A percentile compares a stretch with the other conserved stretches of the same genome.
phyloP scores from a whole-genome alignment of 306 rosid species.

The Amphicarpaea edgeworthii region DNA sequence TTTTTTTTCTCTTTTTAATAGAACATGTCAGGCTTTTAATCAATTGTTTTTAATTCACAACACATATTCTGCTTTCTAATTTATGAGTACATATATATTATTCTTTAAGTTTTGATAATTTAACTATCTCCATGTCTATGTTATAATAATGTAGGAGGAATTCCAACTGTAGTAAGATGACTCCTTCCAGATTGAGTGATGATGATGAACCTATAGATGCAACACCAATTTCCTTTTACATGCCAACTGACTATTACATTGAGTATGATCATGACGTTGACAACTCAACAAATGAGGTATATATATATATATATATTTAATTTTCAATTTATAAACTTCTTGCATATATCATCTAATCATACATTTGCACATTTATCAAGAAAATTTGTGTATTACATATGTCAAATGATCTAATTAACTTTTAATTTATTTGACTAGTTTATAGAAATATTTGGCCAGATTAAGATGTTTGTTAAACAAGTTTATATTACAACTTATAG shows the following conservation, averaged over 20 bases:
- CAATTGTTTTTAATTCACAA: too few relatives aligned
- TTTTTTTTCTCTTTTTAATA: too few relatives aligned
- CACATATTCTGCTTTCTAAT: too few relatives aligned
- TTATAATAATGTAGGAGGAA: background rate
- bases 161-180: background rate
- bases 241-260: background rate
- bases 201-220: background rate
- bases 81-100: background rate
- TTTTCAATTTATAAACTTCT: background rate
- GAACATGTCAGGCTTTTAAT: too few relatives aligned
- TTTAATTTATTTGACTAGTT: background rate
- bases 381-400: background rate
- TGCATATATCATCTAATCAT: background rate
- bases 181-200: background rate
- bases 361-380: background rate
- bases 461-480: too few relatives aligned
- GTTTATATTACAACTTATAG: background rate
- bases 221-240: background rate
- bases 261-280: too few relatives aligned
- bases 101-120: background rate
- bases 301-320: background rate
- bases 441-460: too few relatives aligned
- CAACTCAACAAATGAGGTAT: background rate
- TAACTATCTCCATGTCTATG: background rate
- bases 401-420: background rate